Evolutionary conservation across 495 filamentous ascomycete species (phyloP), one percentile per base, ranked within the genome.

Genomic region (Bacidia rubella): DNA sequence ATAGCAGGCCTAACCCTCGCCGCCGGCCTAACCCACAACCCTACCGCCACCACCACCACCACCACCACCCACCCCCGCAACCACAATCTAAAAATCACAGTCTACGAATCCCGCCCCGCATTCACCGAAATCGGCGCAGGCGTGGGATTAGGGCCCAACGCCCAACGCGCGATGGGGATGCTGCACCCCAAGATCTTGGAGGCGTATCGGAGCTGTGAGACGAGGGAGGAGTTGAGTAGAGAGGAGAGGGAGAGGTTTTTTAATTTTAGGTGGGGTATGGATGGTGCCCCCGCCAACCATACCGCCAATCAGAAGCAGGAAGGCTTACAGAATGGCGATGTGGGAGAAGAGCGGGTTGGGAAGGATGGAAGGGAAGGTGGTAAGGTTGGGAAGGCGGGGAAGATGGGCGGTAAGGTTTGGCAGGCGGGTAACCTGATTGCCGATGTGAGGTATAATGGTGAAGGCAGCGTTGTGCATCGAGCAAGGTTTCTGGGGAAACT

Each of bases 101-200:
- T 81, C 48, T 82, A 80, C 64, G 78, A 81, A 54, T 67, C 74
- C 10, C 70, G 71, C 0, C 47, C 59, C 3, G 56, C 56, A 0
- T 75, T 81, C 38, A 64, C 65, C 1, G 75, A 78, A 54, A 73
- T 85, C 2, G 82, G 82, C 24, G 81, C 81, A 1, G 81, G 80
- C 11, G 70, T 85, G 2, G 73, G 69, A 11, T 74, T 84, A 35
- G 74, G 74, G 0, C 73, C 78, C 29, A 83, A 83, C 59, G 70
- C 79, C 5, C 65, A 73, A 3, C 64, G 69, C 1, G 79, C 79
- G 0, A 78, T 84, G 72, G 57, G 61, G 3, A 38, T 74, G 3
- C 71, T 80, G 46, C 69, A 76, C 27, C 67, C 68, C 9, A 60
- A 64, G 1, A 70, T 82, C 43, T 55, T 67, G 47, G 62, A 65